Base-by-base conservation (phyloP, 345 rosid species). In the Brassica carinata region DNA sequence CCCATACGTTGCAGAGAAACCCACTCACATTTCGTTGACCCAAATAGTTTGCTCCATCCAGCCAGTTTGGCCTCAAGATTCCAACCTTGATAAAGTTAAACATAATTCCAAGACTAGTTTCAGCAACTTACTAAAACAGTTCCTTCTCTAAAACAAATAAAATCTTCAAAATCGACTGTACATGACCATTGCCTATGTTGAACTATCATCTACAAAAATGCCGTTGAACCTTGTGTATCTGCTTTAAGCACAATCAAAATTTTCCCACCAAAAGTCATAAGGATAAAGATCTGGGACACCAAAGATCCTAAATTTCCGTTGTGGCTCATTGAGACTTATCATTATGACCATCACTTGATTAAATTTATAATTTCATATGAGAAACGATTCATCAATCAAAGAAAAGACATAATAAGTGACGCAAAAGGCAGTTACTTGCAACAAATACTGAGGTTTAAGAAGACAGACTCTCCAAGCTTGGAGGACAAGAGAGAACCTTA, bases 11-110 rank as follows among this genome's bases (percentile, higher is more conserved):
- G 62, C 62, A 55, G 13, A 87, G 77, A 64, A 91, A 91, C 4
- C 90, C 84, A 70, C 81, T 85, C 9, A 86, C 82, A 7, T 69
- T 15, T 65, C 45, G 9, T 79, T 88, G 89, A 13, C 96, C 96
- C 15, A 89, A 74, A 63, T 91, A 88, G n/a, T 76, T 83, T 33
- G 94, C 94, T 10, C 87, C 89, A 11, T 88, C 89, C 7, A 89
- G 84, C 92, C 91, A 91, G 57, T 89, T 84, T 61, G 90, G 91
- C 51, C 90, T 88, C 71, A 89, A 86, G 45, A 89, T 83, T 11
- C 96, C 96, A 0, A 91, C 92, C n/a, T 85, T 75, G 30, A 67
- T 58, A 0, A 0, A 27, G 23, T 67, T 58, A 29, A 7, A 10
- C 73, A 38, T 2, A 2, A 10, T 9, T 3, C 9, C 36, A 40